phyloP scores from a whole-genome alignment of 345 rosid genomes.

The Pugionium dolabratum region DNA sequence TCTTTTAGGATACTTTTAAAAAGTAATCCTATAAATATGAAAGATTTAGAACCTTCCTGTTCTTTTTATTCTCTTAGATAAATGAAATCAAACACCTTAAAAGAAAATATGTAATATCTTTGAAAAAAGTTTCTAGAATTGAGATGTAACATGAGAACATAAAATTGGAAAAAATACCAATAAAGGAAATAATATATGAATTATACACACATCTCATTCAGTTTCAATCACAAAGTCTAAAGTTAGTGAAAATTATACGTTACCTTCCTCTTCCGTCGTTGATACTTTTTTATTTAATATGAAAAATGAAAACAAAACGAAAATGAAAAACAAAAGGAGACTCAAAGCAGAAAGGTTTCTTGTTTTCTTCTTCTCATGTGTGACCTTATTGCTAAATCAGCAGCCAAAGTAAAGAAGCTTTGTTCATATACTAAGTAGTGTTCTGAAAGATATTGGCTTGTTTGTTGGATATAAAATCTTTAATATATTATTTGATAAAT shows the following conservation, averaged over 20 bases:
- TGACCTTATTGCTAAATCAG: constrained; percentile 28
- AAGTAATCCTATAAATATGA: no score
- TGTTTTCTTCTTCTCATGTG: constrained; percentile 21
- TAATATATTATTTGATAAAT: no score
- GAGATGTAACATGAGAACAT: no score
- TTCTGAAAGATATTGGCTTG: constrained; percentile 24
- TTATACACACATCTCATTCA: neutral
- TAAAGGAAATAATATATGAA: no score
- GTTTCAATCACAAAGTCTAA: constrained; percentile 32
- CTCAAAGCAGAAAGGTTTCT: constrained; percentile 21
- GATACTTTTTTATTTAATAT: no score
- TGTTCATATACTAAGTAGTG: constrained; percentile 33
- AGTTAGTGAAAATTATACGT: constrained; percentile 26
- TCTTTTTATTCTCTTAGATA: no score
- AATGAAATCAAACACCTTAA: no score
- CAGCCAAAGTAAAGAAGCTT: constrained; percentile 23
- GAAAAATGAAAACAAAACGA: no score
- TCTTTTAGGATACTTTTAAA: no score
- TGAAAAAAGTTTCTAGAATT: neutral
- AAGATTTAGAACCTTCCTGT: no score
- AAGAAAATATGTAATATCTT: no score
- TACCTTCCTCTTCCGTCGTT: constrained; percentile 44
- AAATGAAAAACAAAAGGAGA: constrained; percentile 20
- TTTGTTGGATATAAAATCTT: constrained; percentile 12
- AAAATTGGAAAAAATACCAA: no score